Conservation (phyloP, 2,329 filamentous ascomycete genomes). For the Pseudogymnoascus verrucosus region DNA sequence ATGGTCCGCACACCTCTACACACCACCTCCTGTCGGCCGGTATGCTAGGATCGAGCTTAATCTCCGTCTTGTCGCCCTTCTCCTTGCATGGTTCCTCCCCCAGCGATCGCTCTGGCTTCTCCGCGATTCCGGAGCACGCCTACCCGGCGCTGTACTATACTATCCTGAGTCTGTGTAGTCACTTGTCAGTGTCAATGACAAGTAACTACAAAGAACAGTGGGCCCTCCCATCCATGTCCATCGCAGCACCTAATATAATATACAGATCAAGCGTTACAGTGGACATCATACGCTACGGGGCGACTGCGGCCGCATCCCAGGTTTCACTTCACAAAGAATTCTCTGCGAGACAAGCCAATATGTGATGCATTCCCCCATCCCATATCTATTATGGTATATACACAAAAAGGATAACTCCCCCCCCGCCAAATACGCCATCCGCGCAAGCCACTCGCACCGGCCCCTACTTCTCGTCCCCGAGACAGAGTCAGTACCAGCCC, state of each 20-base stretch:
- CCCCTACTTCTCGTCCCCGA: neutral
- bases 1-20: neutral
- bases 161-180: neutral
- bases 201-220: neutral
- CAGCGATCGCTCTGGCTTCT: neutral
- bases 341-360: neutral
- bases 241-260: neutral
- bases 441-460: slow-evolving; percentile 1
- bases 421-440: neutral
- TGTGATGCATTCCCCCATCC: neutral
- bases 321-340: neutral
- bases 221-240: slow-evolving; percentile 4
- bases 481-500: neutral
- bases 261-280: neutral
- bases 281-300: neutral
- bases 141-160: neutral
- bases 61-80: neutral
- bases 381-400: neutral
- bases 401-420: neutral
- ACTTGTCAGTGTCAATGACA: neutral
- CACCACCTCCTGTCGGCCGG: neutral
- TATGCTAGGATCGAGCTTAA: neutral
- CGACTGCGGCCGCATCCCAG: neutral
- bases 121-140: neutral
- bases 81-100: neutral